Percentiles rank a stretch among this genome's conserved stretches.
Evolutionary conservation across 441 rosid genomes (phyloP).

Genomic region (Jatropha podagrica): DNA sequence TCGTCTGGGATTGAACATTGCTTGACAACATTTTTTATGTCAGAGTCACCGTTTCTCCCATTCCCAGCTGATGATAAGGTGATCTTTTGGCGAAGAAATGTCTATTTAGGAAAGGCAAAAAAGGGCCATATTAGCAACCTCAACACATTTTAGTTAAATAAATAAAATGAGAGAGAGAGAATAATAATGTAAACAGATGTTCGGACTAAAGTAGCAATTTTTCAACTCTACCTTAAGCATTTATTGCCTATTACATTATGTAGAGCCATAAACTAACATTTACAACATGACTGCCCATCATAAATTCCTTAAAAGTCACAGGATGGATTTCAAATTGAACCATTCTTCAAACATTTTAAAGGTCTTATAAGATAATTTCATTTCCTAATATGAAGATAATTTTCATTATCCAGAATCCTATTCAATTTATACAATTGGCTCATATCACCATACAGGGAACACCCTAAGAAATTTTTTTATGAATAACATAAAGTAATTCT

Average conservation of each 20-base stretch:
- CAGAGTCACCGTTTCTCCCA: constrained; percentile 23
- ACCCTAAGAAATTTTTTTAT: not conserved
- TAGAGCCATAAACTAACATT: too few species aligned
- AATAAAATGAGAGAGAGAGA: not conserved
- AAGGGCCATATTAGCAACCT: constrained; percentile 14
- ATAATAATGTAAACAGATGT: not conserved
- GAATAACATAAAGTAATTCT: not conserved
- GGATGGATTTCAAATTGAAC: not conserved
- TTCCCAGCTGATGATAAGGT: constrained; percentile 40
- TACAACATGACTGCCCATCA: not conserved
- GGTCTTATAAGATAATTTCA: not conserved
- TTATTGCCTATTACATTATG: not conserved
- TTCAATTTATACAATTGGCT: not conserved
- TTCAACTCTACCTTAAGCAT: not conserved
- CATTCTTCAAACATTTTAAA: not conserved
- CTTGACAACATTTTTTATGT: constrained; percentile 23
- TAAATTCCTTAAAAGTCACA: too few species aligned
- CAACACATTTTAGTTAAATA: constrained; percentile 2
- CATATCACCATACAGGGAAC: not conserved
- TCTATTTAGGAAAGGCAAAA: constrained; percentile 31
- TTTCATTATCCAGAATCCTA: not conserved
- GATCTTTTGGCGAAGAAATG: constrained; percentile 56
- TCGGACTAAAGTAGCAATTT: not conserved
- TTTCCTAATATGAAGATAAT: not conserved
- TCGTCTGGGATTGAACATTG: constrained; percentile 23